A percentile compares a stretch with the other conserved stretches of the same genome.
Conservation (phyloP, 371 early-diverging fungal genomes). For the Fennellomyces sp. region DNA sequence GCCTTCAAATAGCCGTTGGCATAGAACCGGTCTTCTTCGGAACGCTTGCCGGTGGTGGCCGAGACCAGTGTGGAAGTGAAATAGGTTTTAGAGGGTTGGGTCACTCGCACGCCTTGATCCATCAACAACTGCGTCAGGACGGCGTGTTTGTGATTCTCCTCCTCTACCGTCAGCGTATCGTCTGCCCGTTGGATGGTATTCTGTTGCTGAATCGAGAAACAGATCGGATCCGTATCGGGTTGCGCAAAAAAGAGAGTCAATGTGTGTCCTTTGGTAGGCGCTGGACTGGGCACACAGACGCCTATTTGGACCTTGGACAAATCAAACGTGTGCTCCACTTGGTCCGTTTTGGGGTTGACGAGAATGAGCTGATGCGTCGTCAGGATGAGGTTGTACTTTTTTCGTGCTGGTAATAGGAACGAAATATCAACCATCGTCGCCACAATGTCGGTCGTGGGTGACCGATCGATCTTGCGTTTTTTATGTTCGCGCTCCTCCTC, state of each 20-base stretch:
- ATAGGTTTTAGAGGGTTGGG: constrained; percentile 20
- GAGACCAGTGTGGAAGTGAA: constrained; percentile 30
- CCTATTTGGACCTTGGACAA: constrained; percentile 28
- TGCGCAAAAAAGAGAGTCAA: constrained; percentile 32
- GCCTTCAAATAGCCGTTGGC: constrained; percentile 46
- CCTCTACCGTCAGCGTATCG: background rate
- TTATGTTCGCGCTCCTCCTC: constrained; percentile 29
- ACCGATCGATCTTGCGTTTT: constrained; percentile 27
- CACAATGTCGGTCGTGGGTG: constrained; percentile 5
- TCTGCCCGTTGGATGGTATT: constrained; percentile 16
- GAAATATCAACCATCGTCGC: constrained; percentile 30
- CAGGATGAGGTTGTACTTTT: constrained; percentile 33
- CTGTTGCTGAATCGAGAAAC: constrained; percentile 44
- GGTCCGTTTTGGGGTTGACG: constrained; percentile 23
- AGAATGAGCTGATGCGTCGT: constrained; percentile 22
- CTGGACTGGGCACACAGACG: constrained; percentile 53
- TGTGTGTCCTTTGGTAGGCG: constrained; percentile 37
- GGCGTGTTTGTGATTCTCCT: constrained; percentile 17
- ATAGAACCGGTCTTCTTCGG: constrained; percentile 21
- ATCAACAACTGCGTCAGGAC: constrained; percentile 18
- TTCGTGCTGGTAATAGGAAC: constrained; percentile 40
- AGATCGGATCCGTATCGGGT: constrained; percentile 33
- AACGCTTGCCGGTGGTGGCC: constrained; percentile 28
- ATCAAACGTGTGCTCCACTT: constrained; percentile 20
- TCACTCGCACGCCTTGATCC: constrained; percentile 15